Evolutionary conservation across 1,284 basidiomycete genomes (phyloP), one percentile per base, ranked within the genome.

Genomic region (Sporisorium exsertum): DNA sequence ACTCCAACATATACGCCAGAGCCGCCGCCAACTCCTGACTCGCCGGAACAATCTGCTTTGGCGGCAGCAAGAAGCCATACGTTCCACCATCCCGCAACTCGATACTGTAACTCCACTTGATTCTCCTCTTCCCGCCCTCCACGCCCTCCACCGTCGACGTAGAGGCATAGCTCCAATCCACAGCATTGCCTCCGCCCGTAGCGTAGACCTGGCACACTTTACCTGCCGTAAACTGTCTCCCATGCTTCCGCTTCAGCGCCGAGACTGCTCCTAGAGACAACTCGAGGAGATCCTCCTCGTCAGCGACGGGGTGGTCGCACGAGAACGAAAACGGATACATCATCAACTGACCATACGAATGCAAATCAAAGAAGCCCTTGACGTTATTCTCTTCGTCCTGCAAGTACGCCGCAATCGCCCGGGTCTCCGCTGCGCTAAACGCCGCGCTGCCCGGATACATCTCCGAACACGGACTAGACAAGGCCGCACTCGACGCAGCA

Each of bases 271-370:
- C 93, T 0, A 91, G 85, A 5, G 90, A 91, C 10, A 92, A 91
- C 85, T 95, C 93, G 67, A 91, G 88, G 77, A 92, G 89, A 82
- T 94, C 91, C 84, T 95, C 94, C 0, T 92, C 92, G 78, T 94
- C 93, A 52, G 90, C 89, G 0, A 93, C 90, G 33, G 89, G 84
- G 50, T 87, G 87, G 46, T 89, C 88, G 86, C 93, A 94, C 3
- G 90, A 90, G 81, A 90, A 92, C 1, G 92, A 91, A 80, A 89
- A 94, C 0, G 93, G 93, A 82, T 88, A 89, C 87, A 89, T 88
- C 81, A 89, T 88, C 27, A 77, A 33, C 84, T 95, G 93, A 0
- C 93, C 93, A 81, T 94, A 95, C 77, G 90, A 91, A 76, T 94
- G 89, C 64, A 95, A 82, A 85, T 94, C 93, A 24, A 95, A 70